Base-by-base conservation (phyloP, 352 stramenopile genomes). In the Globisporangium recalcitrans region DNA sequence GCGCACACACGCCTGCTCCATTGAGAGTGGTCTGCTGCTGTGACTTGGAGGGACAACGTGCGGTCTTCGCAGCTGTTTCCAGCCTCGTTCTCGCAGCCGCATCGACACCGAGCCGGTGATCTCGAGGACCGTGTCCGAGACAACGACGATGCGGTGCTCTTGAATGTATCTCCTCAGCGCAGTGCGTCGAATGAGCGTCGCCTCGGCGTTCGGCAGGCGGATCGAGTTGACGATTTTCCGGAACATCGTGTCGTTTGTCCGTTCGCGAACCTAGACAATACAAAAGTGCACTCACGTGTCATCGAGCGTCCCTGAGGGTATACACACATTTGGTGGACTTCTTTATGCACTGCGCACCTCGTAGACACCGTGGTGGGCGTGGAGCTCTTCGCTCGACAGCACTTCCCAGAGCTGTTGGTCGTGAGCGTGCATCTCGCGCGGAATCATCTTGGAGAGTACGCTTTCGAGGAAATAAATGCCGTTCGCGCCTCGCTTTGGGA, bases 381-480 rank as follows among this genome's bases (percentile, higher is more conserved):
- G 22, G 13, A 60, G 22, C 7, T 60, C 34, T 16, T 29, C 22
- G 11, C 16, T 29, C 5, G 36, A 4, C 22, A 51, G 5, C 5
- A 46, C 14, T 24, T 24, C 38, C 53, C 53, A 60, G 36, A 6
- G n/a, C 22, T n/a, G n/a, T n/a, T n/a, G n/a, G 24, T 49, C 36
- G 22, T 62, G 29, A 3, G 40, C 29, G 3, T 29, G 16, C 26
- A 55, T 10, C 4, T 54, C 56, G 11, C 24, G 29, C 14, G 26
- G 14, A n/a, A 47, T 26, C 26, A 47, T 16, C 29, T 26, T 21
- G 9, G 56, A 53, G 19, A 36, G 44, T 0, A 62, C 4, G 7
- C 16, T 55, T 29, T 62, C 56, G 56, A 62, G 44, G 19, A 77
- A 60, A 22, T 71, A 71, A 14, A 79, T 69, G 5, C 65, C 54